Evolutionary conservation across 2,329 filamentous ascomycete species (phyloP).

Genomic region (Calonectria pseudoreteaudii): DNA sequence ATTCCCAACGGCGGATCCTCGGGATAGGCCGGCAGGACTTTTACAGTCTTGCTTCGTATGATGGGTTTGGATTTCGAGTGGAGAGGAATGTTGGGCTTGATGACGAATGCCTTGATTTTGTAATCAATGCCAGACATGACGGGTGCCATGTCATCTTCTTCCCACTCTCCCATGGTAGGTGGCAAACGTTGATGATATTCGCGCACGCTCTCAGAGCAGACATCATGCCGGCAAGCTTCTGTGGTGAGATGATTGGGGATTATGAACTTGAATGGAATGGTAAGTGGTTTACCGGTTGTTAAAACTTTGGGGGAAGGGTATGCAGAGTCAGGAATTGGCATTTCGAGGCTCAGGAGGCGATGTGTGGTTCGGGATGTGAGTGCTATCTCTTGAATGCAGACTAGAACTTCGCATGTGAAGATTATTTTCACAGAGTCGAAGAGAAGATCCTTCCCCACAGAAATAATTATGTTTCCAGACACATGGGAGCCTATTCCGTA

Average conservation of each 20-base stretch:
- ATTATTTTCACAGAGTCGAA: slow-evolving; percentile 1
- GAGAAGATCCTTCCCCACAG: not conserved
- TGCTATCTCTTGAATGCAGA: not conserved
- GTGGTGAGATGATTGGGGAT: not conserved
- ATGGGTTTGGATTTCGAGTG: not conserved
- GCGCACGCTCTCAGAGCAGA: not conserved
- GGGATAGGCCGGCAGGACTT: not conserved
- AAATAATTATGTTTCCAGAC: not conserved
- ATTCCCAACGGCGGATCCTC: not conserved
- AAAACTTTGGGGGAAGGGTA: not conserved
- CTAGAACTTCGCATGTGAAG: not conserved
- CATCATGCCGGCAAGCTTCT: not conserved
- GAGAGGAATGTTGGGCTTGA: not conserved
- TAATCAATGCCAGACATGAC: not conserved
- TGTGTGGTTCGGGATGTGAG: not conserved
- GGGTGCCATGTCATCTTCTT: not conserved
- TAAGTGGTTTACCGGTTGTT: not conserved
- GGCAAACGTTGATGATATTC: not conserved
- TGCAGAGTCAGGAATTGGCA: not conserved
- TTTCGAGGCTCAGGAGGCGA: not conserved
- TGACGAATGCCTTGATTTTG: not conserved
- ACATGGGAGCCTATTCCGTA: not conserved
- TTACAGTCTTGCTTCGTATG: not conserved
- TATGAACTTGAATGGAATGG: not conserved
- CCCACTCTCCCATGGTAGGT: not conserved